phyloP scores from a whole-genome alignment of 768 basidiomycete species.

The Paxillus rubicundulus region DNA sequence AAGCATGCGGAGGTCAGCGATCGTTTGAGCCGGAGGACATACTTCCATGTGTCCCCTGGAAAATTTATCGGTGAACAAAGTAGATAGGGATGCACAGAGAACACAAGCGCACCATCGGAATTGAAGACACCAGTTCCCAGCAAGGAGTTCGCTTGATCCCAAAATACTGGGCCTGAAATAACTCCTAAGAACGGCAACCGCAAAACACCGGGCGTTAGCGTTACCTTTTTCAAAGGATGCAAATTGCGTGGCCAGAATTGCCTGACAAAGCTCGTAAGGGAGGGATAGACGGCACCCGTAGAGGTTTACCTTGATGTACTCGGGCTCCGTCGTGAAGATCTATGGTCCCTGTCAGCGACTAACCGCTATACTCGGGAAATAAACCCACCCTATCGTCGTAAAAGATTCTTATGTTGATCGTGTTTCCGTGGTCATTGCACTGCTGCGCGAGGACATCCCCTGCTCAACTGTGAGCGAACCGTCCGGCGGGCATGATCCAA shows the following conservation, averaged over 20 bases:
- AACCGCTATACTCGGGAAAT: not conserved
- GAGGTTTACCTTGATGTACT: slow-evolving; percentile 39
- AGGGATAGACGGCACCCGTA: not conserved
- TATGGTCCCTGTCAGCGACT: slow-evolving; percentile 12
- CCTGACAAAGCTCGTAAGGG: slow-evolving; percentile 22
- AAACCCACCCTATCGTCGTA: slow-evolving; percentile 37
- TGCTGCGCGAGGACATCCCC: slow-evolving; percentile 28
- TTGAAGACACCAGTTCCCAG: slow-evolving; percentile 62
- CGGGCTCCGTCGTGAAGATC: slow-evolving; percentile 49
- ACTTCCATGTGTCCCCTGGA: slow-evolving; percentile 60
- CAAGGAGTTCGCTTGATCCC: slow-evolving; percentile 26
- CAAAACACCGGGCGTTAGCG: slow-evolving; percentile 2
- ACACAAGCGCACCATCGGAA: slow-evolving; percentile 41
- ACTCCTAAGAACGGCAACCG: slow-evolving; percentile 20
- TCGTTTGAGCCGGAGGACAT: not conserved
- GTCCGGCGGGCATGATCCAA: not conserved
- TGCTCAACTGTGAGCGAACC: slow-evolving; percentile 8
- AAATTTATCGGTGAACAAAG: not conserved
- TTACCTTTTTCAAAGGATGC: slow-evolving; percentile 41
- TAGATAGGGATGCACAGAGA: not conserved
- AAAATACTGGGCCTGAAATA: slow-evolving; percentile 13
- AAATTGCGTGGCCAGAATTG: slow-evolving; percentile 46
- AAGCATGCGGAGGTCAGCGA: not conserved
- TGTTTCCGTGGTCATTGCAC: slow-evolving; percentile 28
- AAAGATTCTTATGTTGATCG: slow-evolving; percentile 33